Evolutionary conservation across 257 asterid genomes (phyloP), one percentile per base, ranked within the genome.

Genomic region (Linderniella brevidens): DNA sequence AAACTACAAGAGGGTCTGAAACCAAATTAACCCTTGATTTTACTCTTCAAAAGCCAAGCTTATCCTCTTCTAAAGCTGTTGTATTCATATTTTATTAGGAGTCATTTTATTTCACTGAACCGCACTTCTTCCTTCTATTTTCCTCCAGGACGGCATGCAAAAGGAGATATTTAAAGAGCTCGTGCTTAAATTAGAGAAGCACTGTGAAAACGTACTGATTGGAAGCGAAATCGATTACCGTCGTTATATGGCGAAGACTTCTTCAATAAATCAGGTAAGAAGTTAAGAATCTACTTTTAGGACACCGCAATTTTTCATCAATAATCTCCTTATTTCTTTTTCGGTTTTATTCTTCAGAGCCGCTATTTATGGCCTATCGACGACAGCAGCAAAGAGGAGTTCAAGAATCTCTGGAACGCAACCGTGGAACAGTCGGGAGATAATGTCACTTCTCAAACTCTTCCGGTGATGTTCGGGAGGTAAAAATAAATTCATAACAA

Each of bases 381-480:
- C 38, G 66, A 70, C 57, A 52, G 60, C 64, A 68, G 55, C 48
- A 52, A 29, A 49, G 52, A 48, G 58, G 76, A 74, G 59, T 81
- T 60, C 55, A 94, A 84, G 62, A 66, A 49, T 48, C 66, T 35
- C 52, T 88, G 98, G 98, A 69, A 68, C 47, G 49, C 54, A 59
- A 48, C 68, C 48, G 72, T 68, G 38, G 62, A 25, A 59, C 69
- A 63, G 59, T 72, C 60, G 16, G 82, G 85, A 53, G 80, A 72
- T 52, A 64, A 13, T 40, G 58, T 84, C 52, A 43, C 60, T 66
- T 72, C 94, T 57, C 76, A 60, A 61, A 66, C 79, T 62, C 74
- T 88, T 67, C 71, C 69, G 13, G 95, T 88, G 76, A 88, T 88
- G 98, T 88, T 88, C 63, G 95, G 98, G 58, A 78, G 98, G 98